A percentile compares a stretch with the other conserved stretches of the same genome.
Evolutionary conservation across 2,329 filamentous ascomycete species (phyloP).

Genomic region (Botrytis porri): DNA sequence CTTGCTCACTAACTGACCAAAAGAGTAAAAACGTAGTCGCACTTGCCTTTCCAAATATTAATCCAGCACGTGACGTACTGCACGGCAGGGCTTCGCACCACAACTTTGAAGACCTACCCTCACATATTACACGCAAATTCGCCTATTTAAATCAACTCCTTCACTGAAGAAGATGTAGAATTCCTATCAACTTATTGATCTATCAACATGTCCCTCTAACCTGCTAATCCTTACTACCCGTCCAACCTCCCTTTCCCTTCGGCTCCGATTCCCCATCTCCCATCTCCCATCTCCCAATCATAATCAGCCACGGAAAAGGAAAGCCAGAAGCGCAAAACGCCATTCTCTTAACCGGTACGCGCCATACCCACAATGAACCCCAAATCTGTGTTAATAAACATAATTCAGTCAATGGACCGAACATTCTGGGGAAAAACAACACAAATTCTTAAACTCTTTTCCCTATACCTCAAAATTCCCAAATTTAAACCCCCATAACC

Average conservation of each 20-base stretch:
- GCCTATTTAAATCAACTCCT: neutral
- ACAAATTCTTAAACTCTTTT: conserved; percentile 10
- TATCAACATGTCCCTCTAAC: neutral
- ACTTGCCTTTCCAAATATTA: neutral
- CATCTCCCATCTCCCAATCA: neutral
- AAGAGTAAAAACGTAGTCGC: neutral
- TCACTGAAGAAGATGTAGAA: conserved; percentile 3
- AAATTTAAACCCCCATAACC: neutral
- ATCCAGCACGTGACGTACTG: neutral
- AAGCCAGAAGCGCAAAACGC: neutral
- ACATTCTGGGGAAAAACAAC: neutral
- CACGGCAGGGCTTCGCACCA: neutral
- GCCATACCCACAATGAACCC: conserved; percentile 6
- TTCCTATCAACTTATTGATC: conserved; percentile 4
- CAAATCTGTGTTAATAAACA: conserved; percentile 12
- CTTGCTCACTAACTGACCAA: neutral
- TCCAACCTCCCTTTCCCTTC: neutral
- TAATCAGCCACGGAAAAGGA: neutral
- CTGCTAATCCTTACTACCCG: neutral
- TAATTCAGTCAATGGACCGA: neutral
- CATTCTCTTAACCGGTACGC: conserved; percentile 5
- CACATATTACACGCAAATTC: neutral
- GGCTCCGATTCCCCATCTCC: neutral
- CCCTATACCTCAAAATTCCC: conserved; percentile 4
- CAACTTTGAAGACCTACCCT: neutral